Evolutionary conservation across 2,329 filamentous ascomycete species (phyloP).

Genomic region (Clarireedia homoeocarpa): DNA sequence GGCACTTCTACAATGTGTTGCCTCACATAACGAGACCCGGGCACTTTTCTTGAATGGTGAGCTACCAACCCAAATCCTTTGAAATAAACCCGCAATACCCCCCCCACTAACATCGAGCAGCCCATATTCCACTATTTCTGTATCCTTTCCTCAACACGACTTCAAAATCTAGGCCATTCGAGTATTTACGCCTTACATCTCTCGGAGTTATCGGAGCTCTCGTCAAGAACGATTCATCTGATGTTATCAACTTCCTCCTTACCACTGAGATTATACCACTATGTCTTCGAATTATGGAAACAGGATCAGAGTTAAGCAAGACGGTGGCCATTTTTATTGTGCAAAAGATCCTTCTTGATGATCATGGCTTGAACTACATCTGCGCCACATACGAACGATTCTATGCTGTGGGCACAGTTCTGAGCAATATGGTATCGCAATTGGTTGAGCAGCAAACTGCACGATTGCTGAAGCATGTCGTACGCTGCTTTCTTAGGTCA

Average conservation of each 20-base stretch:
- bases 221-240: slow-evolving; percentile 97
- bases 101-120: slow-evolving; percentile 39
- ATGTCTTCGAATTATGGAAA: slow-evolving; percentile 98
- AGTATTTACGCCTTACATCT: slow-evolving; percentile 92
- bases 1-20: slow-evolving; percentile 91
- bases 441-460: slow-evolving; percentile 97
- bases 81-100: background rate
- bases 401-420: slow-evolving; percentile 92
- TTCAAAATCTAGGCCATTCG: slow-evolving; percentile 94
- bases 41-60: slow-evolving; percentile 88
- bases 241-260: slow-evolving; percentile 97
- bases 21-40: slow-evolving; percentile 92
- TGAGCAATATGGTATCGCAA: slow-evolving; percentile 98
- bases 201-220: slow-evolving; percentile 93
- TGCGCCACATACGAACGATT: slow-evolving; percentile 98
- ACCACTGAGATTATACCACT: slow-evolving; percentile 98
- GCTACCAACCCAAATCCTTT: slow-evolving; percentile 18
- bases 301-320: slow-evolving; percentile 94
- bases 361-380: slow-evolving; percentile 95
- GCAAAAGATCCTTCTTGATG: slow-evolving; percentile 95
- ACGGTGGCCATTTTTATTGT: slow-evolving; percentile 99
- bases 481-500: slow-evolving; percentile 90
- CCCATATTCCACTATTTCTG: slow-evolving; percentile 93
- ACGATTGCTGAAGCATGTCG: slow-evolving; percentile 90
- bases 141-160: slow-evolving; percentile 99